Base-by-base conservation (phyloP, 2,329 filamentous ascomycete species). In the Fusarium sororula region DNA sequence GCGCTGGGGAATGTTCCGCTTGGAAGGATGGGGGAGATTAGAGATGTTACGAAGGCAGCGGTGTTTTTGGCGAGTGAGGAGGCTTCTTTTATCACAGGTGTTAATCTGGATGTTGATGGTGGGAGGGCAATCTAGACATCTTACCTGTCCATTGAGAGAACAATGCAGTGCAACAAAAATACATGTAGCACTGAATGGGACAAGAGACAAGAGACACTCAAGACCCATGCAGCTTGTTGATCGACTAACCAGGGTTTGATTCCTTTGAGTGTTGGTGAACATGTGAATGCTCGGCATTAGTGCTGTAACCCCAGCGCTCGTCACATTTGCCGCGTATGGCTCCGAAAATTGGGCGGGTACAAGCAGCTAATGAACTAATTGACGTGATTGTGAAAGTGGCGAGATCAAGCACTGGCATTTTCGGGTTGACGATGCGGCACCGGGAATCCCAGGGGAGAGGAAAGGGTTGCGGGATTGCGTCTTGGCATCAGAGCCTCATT, bases 31-130 rank as follows among this genome's bases (percentile, higher is more conserved):
- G 70, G 69, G 7, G 55, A 73, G 65, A 62, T 73, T 7, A 44
- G 60, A 15, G 93, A 95, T 79, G 88, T 95, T 41, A 92, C 91
- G 6, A 93, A 93, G 77, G 91, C 91, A 32, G 91, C 89, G 70
- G 86, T 91, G 24, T 95, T 92, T 79, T 80, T 95, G 51, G 91
- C 91, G 5, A 93, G 91, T 67, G 90, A 94, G 35, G 93, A 94
- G 78, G 91, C 90, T 1, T 86, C 84, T 7, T 94, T 94, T 76
- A 89, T 95, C 71, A 94, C 92, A 0, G 93, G 92, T 1, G 86
- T 91, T n/a, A 91, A 92, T 70, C 83, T 94, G 70, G 89, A 93
- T 60, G 79, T 80, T 12, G 79, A 81, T 44, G 78, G 80, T 9
- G 80, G 78, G 2, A 66, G 59, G 6, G 48, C 65, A 1, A 70